A percentile compares a stretch with the other conserved stretches of the same genome.
Evolutionary conservation across 1,284 basidiomycete species (phyloP).

Genomic region (Fomitopsis schrenkii): DNA sequence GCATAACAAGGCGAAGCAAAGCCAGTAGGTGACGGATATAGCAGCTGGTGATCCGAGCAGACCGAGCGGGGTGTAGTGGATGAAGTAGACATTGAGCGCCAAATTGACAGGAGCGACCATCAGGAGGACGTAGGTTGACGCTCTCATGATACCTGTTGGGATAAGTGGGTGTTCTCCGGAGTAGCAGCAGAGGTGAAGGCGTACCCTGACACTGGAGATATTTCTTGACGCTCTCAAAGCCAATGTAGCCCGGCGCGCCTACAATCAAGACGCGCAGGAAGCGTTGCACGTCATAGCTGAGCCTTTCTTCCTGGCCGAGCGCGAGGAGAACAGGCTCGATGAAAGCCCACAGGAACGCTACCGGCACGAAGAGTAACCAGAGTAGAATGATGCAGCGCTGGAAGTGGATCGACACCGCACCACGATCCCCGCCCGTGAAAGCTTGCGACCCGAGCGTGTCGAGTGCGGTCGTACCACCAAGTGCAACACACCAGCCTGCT

Average conservation of each 20-base stretch:
- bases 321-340: slow-evolving; percentile 54
- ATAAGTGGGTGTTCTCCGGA: neutral
- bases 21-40: slow-evolving; percentile 66
- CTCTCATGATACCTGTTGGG: slow-evolving; percentile 62
- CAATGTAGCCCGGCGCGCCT: slow-evolving; percentile 70
- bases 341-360: slow-evolving; percentile 56
- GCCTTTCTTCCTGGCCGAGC: slow-evolving; percentile 55
- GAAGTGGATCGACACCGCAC: slow-evolving; percentile 61
- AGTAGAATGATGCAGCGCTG: slow-evolving; percentile 64
- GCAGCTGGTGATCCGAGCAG: slow-evolving; percentile 63
- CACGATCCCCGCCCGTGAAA: slow-evolving; percentile 56
- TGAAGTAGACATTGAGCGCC: slow-evolving; percentile 50
- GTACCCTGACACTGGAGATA: slow-evolving; percentile 76
- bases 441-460: slow-evolving; percentile 76
- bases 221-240: slow-evolving; percentile 74
- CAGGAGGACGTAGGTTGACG: slow-evolving; percentile 60
- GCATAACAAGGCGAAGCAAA: slow-evolving; percentile 54
- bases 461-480: slow-evolving; percentile 73
- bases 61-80: slow-evolving; percentile 58
- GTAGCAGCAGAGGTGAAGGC: slow-evolving; percentile 11
- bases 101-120: slow-evolving; percentile 63
- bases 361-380: slow-evolving; percentile 60
- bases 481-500: slow-evolving; percentile 68
- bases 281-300: slow-evolving; percentile 55
- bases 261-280: slow-evolving; percentile 61